These are phyloP conservation scores for Malus sieversii DNA, from an alignment of 306 rosid species.

Conservation along the genomic window DNA sequence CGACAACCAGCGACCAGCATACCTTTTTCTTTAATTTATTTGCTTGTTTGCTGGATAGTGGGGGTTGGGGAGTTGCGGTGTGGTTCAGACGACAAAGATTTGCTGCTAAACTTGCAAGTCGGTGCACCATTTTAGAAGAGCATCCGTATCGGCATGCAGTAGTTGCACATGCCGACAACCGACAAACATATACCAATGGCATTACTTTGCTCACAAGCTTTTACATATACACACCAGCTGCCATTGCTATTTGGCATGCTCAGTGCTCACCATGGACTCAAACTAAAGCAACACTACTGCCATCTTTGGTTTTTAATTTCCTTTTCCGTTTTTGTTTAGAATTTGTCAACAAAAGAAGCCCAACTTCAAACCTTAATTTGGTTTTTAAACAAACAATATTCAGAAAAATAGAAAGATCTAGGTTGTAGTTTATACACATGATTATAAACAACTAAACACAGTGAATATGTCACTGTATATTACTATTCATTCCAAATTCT, in stretches of 20 bases:
- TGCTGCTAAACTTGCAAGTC: background rate
- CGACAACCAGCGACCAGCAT: background rate
- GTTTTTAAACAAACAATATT: no score
- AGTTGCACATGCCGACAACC: background rate
- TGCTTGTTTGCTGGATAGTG: constrained; percentile 1
- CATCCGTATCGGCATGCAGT: background rate
- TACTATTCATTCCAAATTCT: no score
- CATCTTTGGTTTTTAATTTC: background rate
- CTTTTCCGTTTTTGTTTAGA: background rate
- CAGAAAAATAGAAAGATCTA: no score
- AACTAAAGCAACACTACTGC: background rate
- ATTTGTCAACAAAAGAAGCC: background rate
- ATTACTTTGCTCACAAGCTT: background rate
- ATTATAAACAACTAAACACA: no score
- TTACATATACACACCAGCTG: no score
- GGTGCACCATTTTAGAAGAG: background rate
- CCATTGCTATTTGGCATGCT: background rate
- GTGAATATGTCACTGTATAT: no score
- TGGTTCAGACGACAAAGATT: constrained; percentile 7
- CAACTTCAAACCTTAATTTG: background rate
- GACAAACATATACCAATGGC: background rate
- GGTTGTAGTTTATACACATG: no score
- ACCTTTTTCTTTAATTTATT: background rate
- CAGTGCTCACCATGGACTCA: background rate
- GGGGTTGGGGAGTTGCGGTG: background rate